A percentile compares a stretch with the other conserved stretches of the same genome.
Evolutionary conservation across 495 filamentous ascomycete species (phyloP).

Genomic region (Aspergillus bridgeri): DNA sequence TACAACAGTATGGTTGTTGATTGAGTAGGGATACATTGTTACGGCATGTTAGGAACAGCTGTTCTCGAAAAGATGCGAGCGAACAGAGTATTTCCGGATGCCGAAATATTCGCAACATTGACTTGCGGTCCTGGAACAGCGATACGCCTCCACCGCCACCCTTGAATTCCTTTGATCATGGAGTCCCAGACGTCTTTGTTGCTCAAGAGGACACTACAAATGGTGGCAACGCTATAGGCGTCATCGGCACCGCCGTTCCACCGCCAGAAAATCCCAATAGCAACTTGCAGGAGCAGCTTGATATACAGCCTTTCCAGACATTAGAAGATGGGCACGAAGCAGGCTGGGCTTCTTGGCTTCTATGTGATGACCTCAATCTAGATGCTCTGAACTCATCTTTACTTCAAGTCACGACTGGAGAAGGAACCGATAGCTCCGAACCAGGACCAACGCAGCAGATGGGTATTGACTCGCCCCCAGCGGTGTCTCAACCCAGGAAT

Average conservation of each 20-base stretch:
- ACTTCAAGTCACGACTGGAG: neutral
- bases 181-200: no score
- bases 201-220: no score
- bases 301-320: neutral
- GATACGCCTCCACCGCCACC: no score
- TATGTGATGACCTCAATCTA: neutral
- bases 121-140: no score
- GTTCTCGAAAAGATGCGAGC: neutral
- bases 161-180: no score
- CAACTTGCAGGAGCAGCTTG: neutral
- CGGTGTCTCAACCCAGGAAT: neutral
- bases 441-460: neutral
- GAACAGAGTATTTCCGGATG: neutral
- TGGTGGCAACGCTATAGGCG: no score
- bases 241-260: neutral
- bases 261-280: neutral
- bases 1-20: no score
- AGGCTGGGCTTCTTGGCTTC: neutral
- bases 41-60: slow-evolving; percentile 19
- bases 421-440: neutral
- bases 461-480: neutral
- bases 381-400: neutral
- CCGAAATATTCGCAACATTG: neutral
- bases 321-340: neutral
- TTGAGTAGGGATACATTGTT: slow-evolving; percentile 20